Conservation (phyloP, 805 yeast species). For the Spathaspora sp. region DNA sequence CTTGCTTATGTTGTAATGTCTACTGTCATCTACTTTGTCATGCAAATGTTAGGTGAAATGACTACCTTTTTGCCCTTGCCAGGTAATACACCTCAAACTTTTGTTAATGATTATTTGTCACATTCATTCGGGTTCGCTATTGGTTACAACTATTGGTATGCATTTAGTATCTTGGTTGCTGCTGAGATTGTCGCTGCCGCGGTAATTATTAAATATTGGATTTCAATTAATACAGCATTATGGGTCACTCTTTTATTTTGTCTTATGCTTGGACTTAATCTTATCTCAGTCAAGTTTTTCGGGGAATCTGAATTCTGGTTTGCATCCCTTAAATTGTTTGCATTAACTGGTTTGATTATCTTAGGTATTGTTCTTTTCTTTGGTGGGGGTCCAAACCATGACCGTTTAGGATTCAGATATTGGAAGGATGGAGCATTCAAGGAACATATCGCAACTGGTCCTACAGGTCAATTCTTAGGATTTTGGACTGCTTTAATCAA, state of each 20-base stretch:
- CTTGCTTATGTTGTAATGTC: slow-evolving; percentile 29
- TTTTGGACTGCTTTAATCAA: slow-evolving; percentile 61
- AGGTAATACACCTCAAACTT: slow-evolving; percentile 30
- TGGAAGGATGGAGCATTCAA: slow-evolving; percentile 38
- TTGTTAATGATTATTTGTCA: slow-evolving; percentile 24
- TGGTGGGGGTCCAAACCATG: slow-evolving; percentile 36
- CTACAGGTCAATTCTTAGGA: slow-evolving; percentile 61
- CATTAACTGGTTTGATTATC: slow-evolving; percentile 28
- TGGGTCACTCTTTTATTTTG: slow-evolving; percentile 35
- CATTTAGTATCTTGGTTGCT: slow-evolving; percentile 29
- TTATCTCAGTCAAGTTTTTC: slow-evolving; percentile 26
- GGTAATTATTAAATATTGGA: slow-evolving; percentile 33
- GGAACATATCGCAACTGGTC: slow-evolving; percentile 45
- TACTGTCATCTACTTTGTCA: slow-evolving; percentile 23
- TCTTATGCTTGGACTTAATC: slow-evolving; percentile 22
- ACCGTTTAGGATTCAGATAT: slow-evolving; percentile 45
- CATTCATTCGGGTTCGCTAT: slow-evolving; percentile 30
- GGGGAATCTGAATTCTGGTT: slow-evolving; percentile 38
- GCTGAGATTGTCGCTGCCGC: slow-evolving; percentile 36
- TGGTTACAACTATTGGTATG: slow-evolving; percentile 34
- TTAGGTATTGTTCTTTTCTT: slow-evolving; percentile 33
- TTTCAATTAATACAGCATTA: slow-evolving; percentile 29
- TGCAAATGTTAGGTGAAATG: slow-evolving; percentile 33
- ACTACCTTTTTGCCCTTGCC: slow-evolving; percentile 31
- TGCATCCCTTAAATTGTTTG: slow-evolving; percentile 27